Evolutionary conservation across 331 rosid genomes (phyloP), one percentile per base, ranked within the genome.

Genomic region (Quercus lobata): DNA sequence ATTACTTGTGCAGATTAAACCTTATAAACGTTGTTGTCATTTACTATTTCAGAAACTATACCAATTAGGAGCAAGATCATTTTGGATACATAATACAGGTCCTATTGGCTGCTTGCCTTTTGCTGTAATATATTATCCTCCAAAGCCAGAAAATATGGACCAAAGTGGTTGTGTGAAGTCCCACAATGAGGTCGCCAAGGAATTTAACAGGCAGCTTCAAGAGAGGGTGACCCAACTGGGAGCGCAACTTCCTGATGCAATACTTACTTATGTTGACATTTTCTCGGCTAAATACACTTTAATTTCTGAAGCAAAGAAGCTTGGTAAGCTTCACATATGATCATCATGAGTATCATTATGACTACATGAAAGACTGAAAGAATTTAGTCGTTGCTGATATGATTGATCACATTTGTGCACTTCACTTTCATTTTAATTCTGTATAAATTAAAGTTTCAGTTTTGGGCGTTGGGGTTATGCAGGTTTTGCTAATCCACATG

Each of bases 41-140:
- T 25, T 61, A 3, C 46, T 66, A 34, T 55, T 66, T 68, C 58
- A 80, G 83, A 52, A 80, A 56, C 83, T 80, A 35, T 80, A 80
- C 75, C 62, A 80, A 68, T 70, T 80, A 55, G 83, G 83, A 35
- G 83, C 71, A 25, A 80, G 79, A 63, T 44, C 73, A 29, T 80
- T 74, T 44, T 80, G 79, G 83, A 80, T 74, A 21, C 83, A 74
- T 16, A 80, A 80, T 69, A 80, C 83, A 3, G 83, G 83, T 80
- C 83, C 83, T 56, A 74, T 74, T 46, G 83, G 83, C 63, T 80
- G 83, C 60, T 27, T 80, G 70, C 79, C 83, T 66, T 74, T 4
- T 69, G 57, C 75, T 34, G 60, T 80, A 12, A 41, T 41, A 55
- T 2, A 54, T 52, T 55, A 54, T 37, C 71, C 79, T 63, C 79